Evolutionary conservation across 768 basidiomycete species (phyloP), one percentile per base, ranked within the genome.

Genomic region (Strobilomyces confusus): DNA sequence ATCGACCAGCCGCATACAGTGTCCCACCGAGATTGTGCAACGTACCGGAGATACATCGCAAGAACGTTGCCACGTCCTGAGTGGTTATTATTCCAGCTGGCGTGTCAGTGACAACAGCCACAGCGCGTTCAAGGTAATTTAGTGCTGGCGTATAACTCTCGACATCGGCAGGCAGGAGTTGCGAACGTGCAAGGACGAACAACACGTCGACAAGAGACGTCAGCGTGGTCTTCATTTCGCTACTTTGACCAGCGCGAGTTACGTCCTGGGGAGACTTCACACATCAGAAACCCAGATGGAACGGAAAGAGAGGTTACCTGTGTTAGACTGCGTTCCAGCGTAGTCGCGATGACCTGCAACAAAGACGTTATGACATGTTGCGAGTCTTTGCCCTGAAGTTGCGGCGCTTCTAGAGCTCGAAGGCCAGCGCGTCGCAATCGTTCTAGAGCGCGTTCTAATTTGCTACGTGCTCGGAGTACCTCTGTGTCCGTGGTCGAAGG

Each of bases 31-130:
- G 60, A 61, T 87, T 85, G 58, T 90, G 81, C 58, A 84, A 82
- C 3, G 83, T 82, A 5, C 85, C 87, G 7, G 87, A 87, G 9
- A 87, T 70, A 59, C 87, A 90, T 15, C 89, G 83, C 4, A 78
- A 61, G 55, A 80, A 83, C 49, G 87, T 86, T 0, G 83, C 75
- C 13, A 49, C 53, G 5, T 74, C 59, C 26, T 58, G 55, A 5
- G 30, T 15, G 32, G 44, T 45, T 44, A 58, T 55, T 55, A 15
- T 58, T 55, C 38, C 32, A 12, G 51, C 17, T 9, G 47, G 33
- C 9, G 6, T 26, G 11, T 45, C 44, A 13, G 58, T 48, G 13
- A 77, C 60, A 20, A 67, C 53, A 15, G 61, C 47, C 4, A 68
- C 54, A 0, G 81, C 80, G 33, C 72, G 72, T 9, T 72, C 64